Conservation (phyloP, 306 rosid genomes). For the Quillaja saponaria region DNA sequence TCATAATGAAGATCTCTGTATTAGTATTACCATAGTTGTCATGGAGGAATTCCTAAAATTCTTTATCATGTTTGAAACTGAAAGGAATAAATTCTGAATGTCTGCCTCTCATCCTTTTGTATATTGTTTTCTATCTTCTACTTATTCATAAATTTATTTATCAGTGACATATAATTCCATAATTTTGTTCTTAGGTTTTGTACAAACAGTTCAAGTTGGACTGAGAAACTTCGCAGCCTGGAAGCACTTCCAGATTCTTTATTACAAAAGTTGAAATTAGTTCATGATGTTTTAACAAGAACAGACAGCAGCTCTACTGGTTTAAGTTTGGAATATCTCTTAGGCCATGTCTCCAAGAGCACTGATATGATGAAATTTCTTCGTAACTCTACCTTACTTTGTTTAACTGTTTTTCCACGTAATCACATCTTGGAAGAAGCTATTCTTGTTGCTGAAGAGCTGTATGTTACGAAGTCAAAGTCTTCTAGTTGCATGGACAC, state of each 20-base stretch:
- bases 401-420: slow-evolving; percentile 77
- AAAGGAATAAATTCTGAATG: no score
- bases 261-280: slow-evolving; percentile 54
- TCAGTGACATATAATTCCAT: no score
- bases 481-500: slow-evolving; percentile 57
- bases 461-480: slow-evolving; percentile 54
- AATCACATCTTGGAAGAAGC: slow-evolving; percentile 82
- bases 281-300: slow-evolving; percentile 47
- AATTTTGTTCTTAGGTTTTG: slow-evolving; percentile 57
- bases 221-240: slow-evolving; percentile 59
- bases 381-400: slow-evolving; percentile 68
- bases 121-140: no score
- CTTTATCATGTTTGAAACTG: background rate
- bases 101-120: no score
- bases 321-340: slow-evolving; percentile 62
- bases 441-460: slow-evolving; percentile 79
- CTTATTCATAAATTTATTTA: no score
- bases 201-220: slow-evolving; percentile 74
- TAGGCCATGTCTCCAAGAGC: slow-evolving; percentile 48
- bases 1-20: background rate
- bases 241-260: slow-evolving; percentile 71
- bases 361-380: slow-evolving; percentile 76
- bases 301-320: slow-evolving; percentile 38
- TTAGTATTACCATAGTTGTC: background rate
- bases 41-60: background rate